Evolutionary conservation across 139 green algal genomes (phyloP).

Genomic region (Zygnema cylindricum): DNA sequence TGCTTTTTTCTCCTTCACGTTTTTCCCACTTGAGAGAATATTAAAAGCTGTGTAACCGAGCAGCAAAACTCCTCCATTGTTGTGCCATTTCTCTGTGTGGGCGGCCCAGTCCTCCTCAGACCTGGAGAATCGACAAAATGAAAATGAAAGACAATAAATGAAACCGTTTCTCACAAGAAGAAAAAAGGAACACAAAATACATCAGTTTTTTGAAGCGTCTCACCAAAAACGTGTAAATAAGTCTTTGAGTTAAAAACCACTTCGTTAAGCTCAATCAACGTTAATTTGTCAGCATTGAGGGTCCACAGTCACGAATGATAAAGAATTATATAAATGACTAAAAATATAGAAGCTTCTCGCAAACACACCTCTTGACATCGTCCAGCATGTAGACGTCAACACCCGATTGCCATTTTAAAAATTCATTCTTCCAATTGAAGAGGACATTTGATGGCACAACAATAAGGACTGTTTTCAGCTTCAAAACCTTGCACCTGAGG

Average conservation of each 20-base stretch:
- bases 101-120: slow-evolving; percentile 17
- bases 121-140: too few species aligned
- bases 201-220: too few species aligned
- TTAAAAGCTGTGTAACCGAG: slow-evolving; percentile 44
- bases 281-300: too few species aligned
- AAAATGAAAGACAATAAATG: too few species aligned
- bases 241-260: too few species aligned
- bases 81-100: slow-evolving; percentile 32
- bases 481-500: background rate
- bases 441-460: slow-evolving; percentile 59
- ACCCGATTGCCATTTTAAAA: slow-evolving; percentile 37
- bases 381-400: slow-evolving; percentile 12
- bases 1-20: background rate
- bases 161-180: too few species aligned
- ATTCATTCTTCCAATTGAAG: slow-evolving; percentile 57
- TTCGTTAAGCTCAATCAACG: too few species aligned
- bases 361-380: slow-evolving; percentile 7
- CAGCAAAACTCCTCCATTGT: slow-evolving; percentile 40
- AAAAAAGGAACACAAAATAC: too few species aligned
- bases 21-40: slow-evolving; percentile 12
- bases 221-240: too few species aligned
- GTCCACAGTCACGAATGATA: too few species aligned
- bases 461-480: slow-evolving; percentile 35
- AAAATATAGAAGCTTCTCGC: background rate
- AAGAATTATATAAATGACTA: too few species aligned